phyloP scores from a whole-genome alignment of 23 red algal genomes.

The Gracilaria gracilis region DNA sequence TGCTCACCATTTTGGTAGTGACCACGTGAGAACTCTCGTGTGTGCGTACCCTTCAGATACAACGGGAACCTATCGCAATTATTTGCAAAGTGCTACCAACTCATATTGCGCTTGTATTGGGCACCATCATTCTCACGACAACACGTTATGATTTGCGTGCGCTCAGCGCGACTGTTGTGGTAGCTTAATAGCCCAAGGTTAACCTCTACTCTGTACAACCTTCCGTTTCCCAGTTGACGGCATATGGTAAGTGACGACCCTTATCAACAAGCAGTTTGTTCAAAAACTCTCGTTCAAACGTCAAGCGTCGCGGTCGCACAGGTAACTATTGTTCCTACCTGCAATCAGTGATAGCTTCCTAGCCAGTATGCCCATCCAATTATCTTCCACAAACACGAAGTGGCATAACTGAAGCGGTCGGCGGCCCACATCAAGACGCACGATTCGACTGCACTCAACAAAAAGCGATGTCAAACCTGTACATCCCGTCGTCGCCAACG shows the following conservation, averaged over 20 bases:
- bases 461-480: background rate
- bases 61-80: background rate
- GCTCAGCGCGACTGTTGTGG: too few species aligned
- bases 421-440: too few species aligned
- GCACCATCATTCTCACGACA: too few species aligned
- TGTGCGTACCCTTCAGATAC: background rate
- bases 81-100: background rate
- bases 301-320: background rate
- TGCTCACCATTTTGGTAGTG: constrained; percentile 72
- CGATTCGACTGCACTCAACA: background rate
- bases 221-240: background rate
- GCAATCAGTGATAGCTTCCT: background rate
- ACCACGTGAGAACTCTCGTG: constrained; percentile 39
- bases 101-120: background rate
- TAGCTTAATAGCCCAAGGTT: too few species aligned
- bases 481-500: background rate
- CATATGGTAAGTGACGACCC: background rate
- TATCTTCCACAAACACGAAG: background rate
- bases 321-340: background rate
- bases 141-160: too few species aligned
- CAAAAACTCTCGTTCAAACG: background rate
- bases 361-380: background rate
- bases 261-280: background rate
- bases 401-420: too few species aligned
- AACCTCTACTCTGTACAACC: too few species aligned